A percentile compares a stretch with the other conserved stretches of the same genome.
Evolutionary conservation across 2,329 filamentous ascomycete species (phyloP).

Genomic region (Ophiostoma tasmaniense): DNA sequence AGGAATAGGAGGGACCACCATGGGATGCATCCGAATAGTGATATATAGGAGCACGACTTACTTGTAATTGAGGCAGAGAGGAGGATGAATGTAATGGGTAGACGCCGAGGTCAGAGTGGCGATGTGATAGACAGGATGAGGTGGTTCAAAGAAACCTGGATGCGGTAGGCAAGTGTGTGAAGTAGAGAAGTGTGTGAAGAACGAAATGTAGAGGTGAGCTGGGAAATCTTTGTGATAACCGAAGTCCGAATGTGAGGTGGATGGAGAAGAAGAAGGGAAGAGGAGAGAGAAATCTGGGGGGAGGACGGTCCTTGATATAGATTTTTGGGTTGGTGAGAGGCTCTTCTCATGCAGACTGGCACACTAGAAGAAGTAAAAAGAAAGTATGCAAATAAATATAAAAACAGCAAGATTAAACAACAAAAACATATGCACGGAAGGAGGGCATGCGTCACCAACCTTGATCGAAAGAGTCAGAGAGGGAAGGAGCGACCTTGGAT

Average conservation of each 20-base stretch:
- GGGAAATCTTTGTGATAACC: too few species aligned
- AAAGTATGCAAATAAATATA: neutral
- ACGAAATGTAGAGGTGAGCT: too few species aligned
- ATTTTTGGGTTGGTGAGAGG: neutral
- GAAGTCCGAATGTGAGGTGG: neutral
- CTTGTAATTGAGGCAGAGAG: neutral
- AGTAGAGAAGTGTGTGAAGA: too few species aligned
- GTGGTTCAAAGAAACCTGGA: too few species aligned
- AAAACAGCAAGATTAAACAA: neutral
- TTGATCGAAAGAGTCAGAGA: neutral
- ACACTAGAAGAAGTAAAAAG: neutral
- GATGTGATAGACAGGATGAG: too few species aligned
- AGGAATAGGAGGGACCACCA: neutral
- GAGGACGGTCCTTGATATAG: neutral
- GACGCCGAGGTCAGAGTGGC: too few species aligned
- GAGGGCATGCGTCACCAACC: neutral
- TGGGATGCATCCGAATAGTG: neutral
- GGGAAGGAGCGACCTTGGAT: neutral
- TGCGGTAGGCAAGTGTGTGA: too few species aligned
- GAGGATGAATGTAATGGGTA: neutral
- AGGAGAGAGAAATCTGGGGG: neutral
- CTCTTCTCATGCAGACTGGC: neutral
- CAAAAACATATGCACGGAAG: neutral
- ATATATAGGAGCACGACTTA: neutral
- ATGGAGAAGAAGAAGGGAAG: neutral